Evolutionary conservation across 2,329 filamentous ascomycete genomes (phyloP).

Genomic region (Hypoxylon sp.): DNA sequence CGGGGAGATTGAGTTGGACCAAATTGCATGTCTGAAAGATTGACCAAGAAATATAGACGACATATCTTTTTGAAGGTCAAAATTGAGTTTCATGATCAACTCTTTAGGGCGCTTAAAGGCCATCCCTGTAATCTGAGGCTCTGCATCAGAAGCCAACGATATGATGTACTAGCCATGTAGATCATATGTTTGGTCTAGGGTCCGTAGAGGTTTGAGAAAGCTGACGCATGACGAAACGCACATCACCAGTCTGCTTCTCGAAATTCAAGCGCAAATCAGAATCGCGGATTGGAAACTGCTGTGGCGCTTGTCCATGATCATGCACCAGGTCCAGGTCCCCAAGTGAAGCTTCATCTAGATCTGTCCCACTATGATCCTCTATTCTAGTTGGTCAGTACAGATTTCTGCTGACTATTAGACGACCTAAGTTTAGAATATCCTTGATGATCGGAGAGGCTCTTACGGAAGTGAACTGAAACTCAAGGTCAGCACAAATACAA

Average conservation of each 20-base stretch:
- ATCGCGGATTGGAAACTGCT: conserved; percentile 4
- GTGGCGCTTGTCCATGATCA: conserved; percentile 9
- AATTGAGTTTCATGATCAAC: conserved; percentile 13
- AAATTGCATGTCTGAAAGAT: conserved; percentile 2
- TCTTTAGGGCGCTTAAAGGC: conserved; percentile 25
- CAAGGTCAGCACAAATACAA: background rate
- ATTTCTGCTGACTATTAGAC: background rate
- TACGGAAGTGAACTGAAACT: background rate
- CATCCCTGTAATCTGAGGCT: conserved; percentile 42
- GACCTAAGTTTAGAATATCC: conserved; percentile 13
- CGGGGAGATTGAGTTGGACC: background rate
- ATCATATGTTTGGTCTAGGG: conserved; percentile 40
- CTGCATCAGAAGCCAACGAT: conserved; percentile 33
- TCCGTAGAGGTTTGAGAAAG: conserved; percentile 37
- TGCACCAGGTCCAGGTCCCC: conserved; percentile 2
- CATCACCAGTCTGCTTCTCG: conserved; percentile 6
- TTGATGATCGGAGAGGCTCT: conserved; percentile 3
- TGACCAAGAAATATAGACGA: background rate
- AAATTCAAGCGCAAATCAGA: conserved; percentile 28
- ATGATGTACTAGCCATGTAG: conserved; percentile 16
- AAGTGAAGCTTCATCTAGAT: conserved; percentile 8
- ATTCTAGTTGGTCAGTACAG: background rate
- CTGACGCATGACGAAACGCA: conserved; percentile 35
- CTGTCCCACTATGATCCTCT: background rate
- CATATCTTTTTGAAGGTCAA: background rate